Evolutionary conservation across 2,329 filamentous ascomycete species (phyloP), one percentile per base, ranked within the genome.

Genomic region (Ustulina deusta): DNA sequence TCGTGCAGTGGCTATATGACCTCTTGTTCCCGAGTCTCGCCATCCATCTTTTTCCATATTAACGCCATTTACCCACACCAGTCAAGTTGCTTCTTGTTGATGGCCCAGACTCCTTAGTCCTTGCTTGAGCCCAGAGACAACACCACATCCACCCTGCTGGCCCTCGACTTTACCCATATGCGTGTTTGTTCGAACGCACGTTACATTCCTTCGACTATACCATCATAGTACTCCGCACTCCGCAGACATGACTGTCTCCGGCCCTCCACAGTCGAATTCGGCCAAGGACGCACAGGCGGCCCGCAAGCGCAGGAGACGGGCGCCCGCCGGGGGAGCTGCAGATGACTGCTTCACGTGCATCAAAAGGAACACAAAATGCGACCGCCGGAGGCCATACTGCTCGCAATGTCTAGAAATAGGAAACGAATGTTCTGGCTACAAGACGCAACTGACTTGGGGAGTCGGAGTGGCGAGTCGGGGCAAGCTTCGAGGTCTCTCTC

Each of bases 261-360:
- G 83, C 69, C 77, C 81, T 64, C 81, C 82, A 73, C 82, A 82
- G 75, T 80, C 78, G 73, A 78, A 71, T 73, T 81, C 80, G 76
- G 80, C 80, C 75, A 87, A 86, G 75, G 85, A 87, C 74, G 79
- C 82, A 51, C 82, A 84, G 66, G 83, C 84, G 61, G 82, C 85
- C 60, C 84, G 86, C 76, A 89, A 97, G 85, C 89, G 94, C 78
- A 91, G 94, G 83, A 92, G 94, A 86, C 90, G 94, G 82, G 93
- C 94, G 22, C 92, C 93, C 22, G 91, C 93, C 59, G 94, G 93
- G 71, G 95, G 95, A 76, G 95, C 95, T 67, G 90, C 93, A 52
- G 94, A 97, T 80, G 95, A 98, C 81, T 99, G 95, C 86, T 97
- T 97, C 79, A 90, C 94, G 49, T 99, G 95, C 83, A 88, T 90